Evolutionary conservation across 2,329 filamentous ascomycete genomes (phyloP), one percentile per base, ranked within the genome.

Genomic region (Penicillium concentricum): DNA sequence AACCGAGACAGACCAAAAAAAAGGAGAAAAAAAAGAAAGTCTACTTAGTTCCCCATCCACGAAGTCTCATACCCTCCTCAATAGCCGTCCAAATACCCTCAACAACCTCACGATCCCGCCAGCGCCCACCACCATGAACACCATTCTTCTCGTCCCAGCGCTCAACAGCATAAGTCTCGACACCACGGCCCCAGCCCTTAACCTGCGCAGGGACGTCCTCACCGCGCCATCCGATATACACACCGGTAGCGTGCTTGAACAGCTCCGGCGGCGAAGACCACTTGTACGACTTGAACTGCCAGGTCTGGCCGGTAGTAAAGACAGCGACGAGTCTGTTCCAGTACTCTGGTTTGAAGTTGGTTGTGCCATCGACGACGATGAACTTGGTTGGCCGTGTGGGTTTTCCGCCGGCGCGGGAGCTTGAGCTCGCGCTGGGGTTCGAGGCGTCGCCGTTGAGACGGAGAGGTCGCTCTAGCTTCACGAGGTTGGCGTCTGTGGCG

Each of bases 281-380:
- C 76, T 96, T 96, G 83, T 99, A 99, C 65, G 87, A 90, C 78
- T 97, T 96, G 79, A 99, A 99, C 77, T 99, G 94, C 94, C 94
- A 99, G 10, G 89, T 87, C 78, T 99, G 94, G 34, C 94, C 94
- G 0, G 94, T 99, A 0, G 94, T 99, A 78, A 99, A 97, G 56
- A 99, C 92, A 13, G 90, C 94, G 2, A 97, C 94, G 7, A 99
- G 89, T 50, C 92, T 87, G 68, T 88, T 88, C 94, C 94, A 99
- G 80, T 97, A 97, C 72, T 97, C 92, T 0, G 94, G 94, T 74
- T 96, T 96, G 83, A 99, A 99, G 74, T 94, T 89, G 71, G 95
- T 88, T 0, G 92, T 90, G 18, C 88, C 89, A 74, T 99, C 94
- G 52, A 97, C 93, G 38, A 99, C 86, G 71, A 97, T 95, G 80